These are phyloP conservation scores for Phytophthora fragariae DNA, from an alignment of 352 stramenopile genomes.

Conservation along the genomic window DNA sequence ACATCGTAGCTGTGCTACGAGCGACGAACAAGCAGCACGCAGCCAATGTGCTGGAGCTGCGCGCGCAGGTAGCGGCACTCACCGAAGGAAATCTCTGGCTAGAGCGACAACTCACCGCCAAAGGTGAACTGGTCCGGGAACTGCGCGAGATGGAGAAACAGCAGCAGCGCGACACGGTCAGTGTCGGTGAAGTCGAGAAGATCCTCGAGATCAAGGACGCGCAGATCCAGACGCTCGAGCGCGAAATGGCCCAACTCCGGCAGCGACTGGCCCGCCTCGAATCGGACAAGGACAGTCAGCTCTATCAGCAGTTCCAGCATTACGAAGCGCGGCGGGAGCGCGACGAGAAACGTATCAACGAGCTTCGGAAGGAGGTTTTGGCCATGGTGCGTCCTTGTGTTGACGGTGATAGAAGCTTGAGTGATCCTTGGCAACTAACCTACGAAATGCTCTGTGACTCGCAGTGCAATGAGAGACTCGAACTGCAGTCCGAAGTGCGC, in stretches of 20 bases:
- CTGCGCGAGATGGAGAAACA: constrained; percentile 56
- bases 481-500: constrained; percentile 62
- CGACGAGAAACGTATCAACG: constrained; percentile 60
- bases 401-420: background rate
- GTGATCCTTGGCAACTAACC: constrained; percentile 8
- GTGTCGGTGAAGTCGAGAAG: constrained; percentile 50
- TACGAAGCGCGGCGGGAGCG: constrained; percentile 50
- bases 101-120: constrained; percentile 65
- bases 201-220: constrained; percentile 61
- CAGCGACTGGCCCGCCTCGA: constrained; percentile 51
- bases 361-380: constrained; percentile 64
- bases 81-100: constrained; percentile 69
- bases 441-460: constrained; percentile 7
- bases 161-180: constrained; percentile 44
- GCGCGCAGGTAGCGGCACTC: constrained; percentile 65
- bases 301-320: constrained; percentile 60
- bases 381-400: constrained; percentile 48
- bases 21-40: constrained; percentile 78
- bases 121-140: constrained; percentile 61
- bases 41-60: constrained; percentile 69
- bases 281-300: constrained; percentile 63
- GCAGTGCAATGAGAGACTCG: constrained; percentile 65
- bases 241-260: constrained; percentile 62
- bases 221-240: constrained; percentile 66
- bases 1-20: constrained; percentile 69